Evolutionary conservation across 176 grass and related monocot genomes (phyloP).

Genomic region (Avena atlantica): DNA sequence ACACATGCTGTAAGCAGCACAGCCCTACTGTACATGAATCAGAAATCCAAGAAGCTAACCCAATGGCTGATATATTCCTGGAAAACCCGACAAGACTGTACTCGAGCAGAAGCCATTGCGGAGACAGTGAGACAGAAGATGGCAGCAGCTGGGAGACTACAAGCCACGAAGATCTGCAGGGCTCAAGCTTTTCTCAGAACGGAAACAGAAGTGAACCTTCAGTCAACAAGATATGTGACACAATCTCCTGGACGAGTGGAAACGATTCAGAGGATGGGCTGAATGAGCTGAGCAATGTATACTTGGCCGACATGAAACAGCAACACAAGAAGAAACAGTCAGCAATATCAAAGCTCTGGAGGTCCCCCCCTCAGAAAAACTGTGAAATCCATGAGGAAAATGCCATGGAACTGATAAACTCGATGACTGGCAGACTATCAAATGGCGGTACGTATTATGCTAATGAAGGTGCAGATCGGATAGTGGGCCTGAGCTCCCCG

Average conservation of each 20-base stretch:
- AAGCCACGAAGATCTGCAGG: conserved; percentile 67
- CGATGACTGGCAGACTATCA: conserved; percentile 28
- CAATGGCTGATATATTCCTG: conserved; percentile 59
- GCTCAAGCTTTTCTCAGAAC: conserved; percentile 64
- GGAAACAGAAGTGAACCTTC: conserved; percentile 75
- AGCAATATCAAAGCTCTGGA: conserved; percentile 75
- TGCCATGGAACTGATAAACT: conserved; percentile 29
- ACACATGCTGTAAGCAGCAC: conserved; percentile 45
- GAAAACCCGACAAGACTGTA: conserved; percentile 57
- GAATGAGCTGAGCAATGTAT: conserved; percentile 31
- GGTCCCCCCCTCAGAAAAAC: conserved; percentile 64
- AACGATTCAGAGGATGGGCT: conserved; percentile 38
- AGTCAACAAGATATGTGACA: conserved; percentile 59
- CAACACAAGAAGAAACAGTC: conserved; percentile 73
- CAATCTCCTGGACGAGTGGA: conserved; percentile 54
- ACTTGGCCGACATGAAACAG: conserved; percentile 51
- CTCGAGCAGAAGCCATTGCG: conserved; percentile 46
- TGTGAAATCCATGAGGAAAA: conserved; percentile 43
- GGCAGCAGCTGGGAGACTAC: conserved; percentile 88
- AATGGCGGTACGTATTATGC: conserved; percentile 54
- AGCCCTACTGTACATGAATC: conserved; percentile 42
- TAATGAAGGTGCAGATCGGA: conserved; percentile 39
- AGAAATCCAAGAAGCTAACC: conserved; percentile 55
- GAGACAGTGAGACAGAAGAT: conserved; percentile 63
- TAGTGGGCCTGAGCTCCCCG: conserved; percentile 52